Percentiles rank a stretch among this genome's conserved stretches.
Conservation (phyloP, 2,329 filamentous ascomycete species). For the Fusarium kyushuense region DNA sequence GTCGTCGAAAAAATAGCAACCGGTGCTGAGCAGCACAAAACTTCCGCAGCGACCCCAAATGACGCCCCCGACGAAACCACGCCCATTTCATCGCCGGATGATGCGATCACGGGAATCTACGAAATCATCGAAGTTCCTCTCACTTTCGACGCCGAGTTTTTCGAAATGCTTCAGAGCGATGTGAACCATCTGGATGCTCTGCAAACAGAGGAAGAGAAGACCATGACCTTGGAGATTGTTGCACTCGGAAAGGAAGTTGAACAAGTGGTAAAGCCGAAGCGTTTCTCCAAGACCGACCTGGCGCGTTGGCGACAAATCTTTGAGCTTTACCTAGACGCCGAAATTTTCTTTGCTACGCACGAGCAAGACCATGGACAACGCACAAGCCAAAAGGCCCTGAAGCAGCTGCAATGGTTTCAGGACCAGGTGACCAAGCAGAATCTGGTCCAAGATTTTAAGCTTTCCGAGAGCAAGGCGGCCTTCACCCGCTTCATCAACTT, state of each 20-base stretch:
- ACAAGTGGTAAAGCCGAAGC: constrained; percentile 72
- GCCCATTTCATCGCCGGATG: neutral
- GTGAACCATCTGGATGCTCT: constrained; percentile 76
- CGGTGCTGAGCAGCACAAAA: neutral
- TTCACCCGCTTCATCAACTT: constrained; percentile 77
- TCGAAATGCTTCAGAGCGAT: constrained; percentile 78
- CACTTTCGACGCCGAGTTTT: constrained; percentile 83
- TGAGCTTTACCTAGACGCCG: constrained; percentile 81
- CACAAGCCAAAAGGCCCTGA: constrained; percentile 72
- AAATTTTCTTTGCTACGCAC: constrained; percentile 84
- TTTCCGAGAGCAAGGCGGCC: constrained; percentile 72
- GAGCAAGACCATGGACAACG: constrained; percentile 78
- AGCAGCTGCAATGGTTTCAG: constrained; percentile 78
- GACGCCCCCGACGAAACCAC: neutral
- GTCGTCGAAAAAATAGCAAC: neutral
- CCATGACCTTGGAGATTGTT: constrained; percentile 72
- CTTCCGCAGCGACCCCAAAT: neutral
- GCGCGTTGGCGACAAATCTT: constrained; percentile 85
- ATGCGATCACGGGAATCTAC: constrained; percentile 32
- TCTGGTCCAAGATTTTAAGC: constrained; percentile 72
- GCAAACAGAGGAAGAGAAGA: constrained; percentile 73
- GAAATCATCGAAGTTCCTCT: constrained; percentile 77
- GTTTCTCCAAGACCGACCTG: constrained; percentile 73
- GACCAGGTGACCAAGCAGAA: constrained; percentile 71
- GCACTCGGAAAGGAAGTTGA: constrained; percentile 74